Evolutionary conservation across 208 protist species (phyloP), one percentile per base, ranked within the genome.

Genomic region (Porcisia deanei): DNA sequence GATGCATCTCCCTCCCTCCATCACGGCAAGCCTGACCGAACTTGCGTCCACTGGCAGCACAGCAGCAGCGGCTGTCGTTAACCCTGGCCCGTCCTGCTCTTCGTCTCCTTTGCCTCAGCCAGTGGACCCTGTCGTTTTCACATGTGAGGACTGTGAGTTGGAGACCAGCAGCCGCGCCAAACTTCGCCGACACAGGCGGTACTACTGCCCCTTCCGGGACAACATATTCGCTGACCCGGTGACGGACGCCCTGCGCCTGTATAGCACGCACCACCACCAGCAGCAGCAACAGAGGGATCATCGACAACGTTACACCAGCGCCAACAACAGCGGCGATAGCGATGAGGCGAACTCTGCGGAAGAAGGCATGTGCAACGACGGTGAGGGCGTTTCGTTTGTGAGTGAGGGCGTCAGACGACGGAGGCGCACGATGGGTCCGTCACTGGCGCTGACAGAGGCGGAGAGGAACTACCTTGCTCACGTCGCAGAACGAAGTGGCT

Each of bases 171-270:
- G 79, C 57, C 75, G 74, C n/a, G 39, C 81, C 20, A 90, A 91
- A 58, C 82, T 96, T 34, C 83, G 71, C 14, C 92, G 92, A 1
- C 92, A 96, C 65, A 66, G 81, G 73, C 72, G 73, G 25, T 94
- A 91, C 76, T 92, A 88, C 79, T 96, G 92, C 54, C 92, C 92
- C 22, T 96, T 96, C 68, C 83, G 92, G 25, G 87, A 94, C 16
- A 84, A 92, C 73, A 85, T 85, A n/a, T 91, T 87, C 61, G 73
- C 81, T 2, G 80, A 93, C 59, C 86, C 79, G 30, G 79, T 89
- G 54, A 67, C 70, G 66, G 75, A 84, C 66, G 80, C 80, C 0
- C 10, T 84, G 43, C 43, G 66, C n/a, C 60, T 67, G 45, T 80
- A 79, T 53, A 25, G 75, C 3, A 61, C 75, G 12, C 55, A 71